Base-by-base conservation (phyloP, 129 eudicot species). In the Saposhnikovia divaricata region DNA sequence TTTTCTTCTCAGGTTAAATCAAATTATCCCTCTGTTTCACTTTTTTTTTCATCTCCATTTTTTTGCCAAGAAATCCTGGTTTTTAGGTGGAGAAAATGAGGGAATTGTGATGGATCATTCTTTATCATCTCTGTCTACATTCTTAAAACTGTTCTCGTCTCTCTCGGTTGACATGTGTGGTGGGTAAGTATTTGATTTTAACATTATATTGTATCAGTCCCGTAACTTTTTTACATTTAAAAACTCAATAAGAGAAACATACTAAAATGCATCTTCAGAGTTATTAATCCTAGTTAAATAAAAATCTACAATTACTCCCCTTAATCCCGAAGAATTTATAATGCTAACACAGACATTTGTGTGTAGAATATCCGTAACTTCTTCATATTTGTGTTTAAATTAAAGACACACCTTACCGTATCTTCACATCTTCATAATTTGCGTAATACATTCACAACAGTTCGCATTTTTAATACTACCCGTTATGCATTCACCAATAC, bases 141-240 rank as follows among this genome's bases (percentile, higher is more conserved):
- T 68, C 7, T 68, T 68, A 14, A 27, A 34, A 13, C 16, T 31
- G 23, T 31, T 27, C 37, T 65, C 8, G 3, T 66, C 73, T 66
- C 73, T 66, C 73, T 66, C 14, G 18, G 21, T 14, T n/a, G 53
- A 40, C 48, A 71, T 34, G 31, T 70, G 78, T 27, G 76, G 65
- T 44, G 10, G 8, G 25, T 9, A 72, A 43, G 38, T 31, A 66
- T 10, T 75, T 44, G 25, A 34, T 8, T 37, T 68, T 63, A 15
- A 84, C 31, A 79, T 47, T 45, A 80, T 46, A 51, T 83, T 80
- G 80, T 72, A 50, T 5, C 21, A 16, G 57, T 50, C 4, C 57
- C 57, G 28, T 21, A 7, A 55, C 10, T 21, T 18, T 53, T 47
- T 18, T 19, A 53, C n/a, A 21, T 57, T 21, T 23, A 23, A 1